Evolutionary conservation across 108 stramenopile species (phyloP).

Genomic region (Mediolabrus comicus): DNA sequence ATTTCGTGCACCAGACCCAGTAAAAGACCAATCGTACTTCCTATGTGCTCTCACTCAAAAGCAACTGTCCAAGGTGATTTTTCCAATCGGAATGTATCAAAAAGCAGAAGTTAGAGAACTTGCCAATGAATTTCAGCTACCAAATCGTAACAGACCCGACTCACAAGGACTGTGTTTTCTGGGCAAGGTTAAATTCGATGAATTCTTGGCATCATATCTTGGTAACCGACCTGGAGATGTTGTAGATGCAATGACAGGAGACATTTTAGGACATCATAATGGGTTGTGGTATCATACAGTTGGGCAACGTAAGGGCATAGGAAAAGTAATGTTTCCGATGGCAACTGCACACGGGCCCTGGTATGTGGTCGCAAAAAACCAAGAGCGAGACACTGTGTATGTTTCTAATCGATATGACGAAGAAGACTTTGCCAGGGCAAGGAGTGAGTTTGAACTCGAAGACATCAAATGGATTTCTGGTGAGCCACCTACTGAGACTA

Average conservation of each 20-base stretch:
- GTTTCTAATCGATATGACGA: slow-evolving; percentile 92
- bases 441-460: slow-evolving; percentile 83
- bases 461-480: slow-evolving; percentile 87
- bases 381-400: slow-evolving; percentile 66
- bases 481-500: slow-evolving; percentile 38
- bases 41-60: slow-evolving; percentile 88
- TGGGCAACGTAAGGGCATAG: slow-evolving; percentile 95
- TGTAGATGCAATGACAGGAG: slow-evolving; percentile 76
- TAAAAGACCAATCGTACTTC: slow-evolving; percentile 99
- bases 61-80: slow-evolving; percentile 79
- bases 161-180: slow-evolving; percentile 94
- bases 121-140: slow-evolving; percentile 86
- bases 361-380: slow-evolving; percentile 95
- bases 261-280: slow-evolving; percentile 84
- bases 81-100: slow-evolving; percentile 91
- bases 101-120: slow-evolving; percentile 90
- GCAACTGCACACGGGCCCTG: slow-evolving; percentile 89
- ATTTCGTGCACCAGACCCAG: slow-evolving; percentile 87
- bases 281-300: slow-evolving; percentile 98
- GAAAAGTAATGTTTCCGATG: slow-evolving; percentile 67
- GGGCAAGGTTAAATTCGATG: slow-evolving; percentile 94
- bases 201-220: slow-evolving; percentile 88
- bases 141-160: slow-evolving; percentile 88
- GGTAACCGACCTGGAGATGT: slow-evolving; percentile 81
- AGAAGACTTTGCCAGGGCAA: slow-evolving; percentile 53